Conservation (phyloP, 495 filamentous ascomycete genomes). For the Filosporella fistucella region DNA sequence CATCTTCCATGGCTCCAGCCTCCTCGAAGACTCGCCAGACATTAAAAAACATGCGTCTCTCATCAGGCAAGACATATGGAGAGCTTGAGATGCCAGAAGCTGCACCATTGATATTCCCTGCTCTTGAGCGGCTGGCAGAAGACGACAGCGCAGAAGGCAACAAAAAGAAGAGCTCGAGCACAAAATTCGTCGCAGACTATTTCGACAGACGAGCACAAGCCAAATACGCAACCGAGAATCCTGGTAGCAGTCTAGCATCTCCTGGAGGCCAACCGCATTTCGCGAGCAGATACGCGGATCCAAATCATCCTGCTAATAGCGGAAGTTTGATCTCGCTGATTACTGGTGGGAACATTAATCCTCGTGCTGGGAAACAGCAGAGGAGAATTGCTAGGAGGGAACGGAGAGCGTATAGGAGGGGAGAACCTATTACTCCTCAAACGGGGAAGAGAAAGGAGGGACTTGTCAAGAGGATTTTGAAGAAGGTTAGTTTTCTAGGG, state of each 20-base stretch:
- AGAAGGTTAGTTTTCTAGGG: conserved; percentile 21
- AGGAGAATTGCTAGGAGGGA: conserved; percentile 4
- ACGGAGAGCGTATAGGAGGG: conserved; percentile 1
- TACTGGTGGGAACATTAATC: conserved; percentile 36
- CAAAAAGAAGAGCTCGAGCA: conserved; percentile 29
- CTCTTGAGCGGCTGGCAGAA: conserved; percentile 37
- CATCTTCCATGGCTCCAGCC: conserved; percentile 6
- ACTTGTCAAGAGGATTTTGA: conserved; percentile 20
- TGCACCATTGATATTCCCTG: conserved; percentile 51
- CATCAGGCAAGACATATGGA: conserved; percentile 42
- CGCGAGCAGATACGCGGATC: conserved; percentile 42
- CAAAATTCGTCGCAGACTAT: conserved; percentile 46
- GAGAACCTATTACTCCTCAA: conserved; percentile 5
- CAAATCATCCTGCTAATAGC: conserved; percentile 43
- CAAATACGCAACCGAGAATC: conserved; percentile 35
- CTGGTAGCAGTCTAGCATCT: conserved; percentile 9
- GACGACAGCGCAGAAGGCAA: conserved; percentile 22
- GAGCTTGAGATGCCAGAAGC: conserved; percentile 43
- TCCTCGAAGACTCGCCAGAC: conserved; percentile 28
- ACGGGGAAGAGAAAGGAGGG: conserved; percentile 9
- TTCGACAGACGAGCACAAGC: conserved; percentile 46
- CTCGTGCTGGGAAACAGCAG: conserved; percentile 5
- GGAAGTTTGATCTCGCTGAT: conserved; percentile 37
- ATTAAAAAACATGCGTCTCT: conserved; percentile 33
- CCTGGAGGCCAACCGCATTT: conserved; percentile 30